Evolutionary conservation across 2,329 filamentous ascomycete species (phyloP).

Genomic region (Clarireedia homoeocarpa): DNA sequence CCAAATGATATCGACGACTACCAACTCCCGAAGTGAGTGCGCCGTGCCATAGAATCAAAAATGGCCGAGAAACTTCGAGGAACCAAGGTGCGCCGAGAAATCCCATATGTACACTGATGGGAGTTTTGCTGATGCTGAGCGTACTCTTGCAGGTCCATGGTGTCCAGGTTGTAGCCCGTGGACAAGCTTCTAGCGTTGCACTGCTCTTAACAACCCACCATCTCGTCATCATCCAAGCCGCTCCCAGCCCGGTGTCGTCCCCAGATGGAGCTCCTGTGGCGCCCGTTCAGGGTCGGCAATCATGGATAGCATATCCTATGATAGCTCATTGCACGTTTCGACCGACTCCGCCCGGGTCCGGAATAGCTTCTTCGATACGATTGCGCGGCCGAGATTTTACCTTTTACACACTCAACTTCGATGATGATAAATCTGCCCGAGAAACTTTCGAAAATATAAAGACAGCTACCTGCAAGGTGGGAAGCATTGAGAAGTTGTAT

Average conservation of each 20-base stretch:
- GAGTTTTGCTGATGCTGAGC: background rate
- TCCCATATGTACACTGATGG: background rate
- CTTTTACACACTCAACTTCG: constrained; percentile 86
- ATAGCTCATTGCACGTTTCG: constrained; percentile 74
- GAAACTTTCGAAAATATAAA: constrained; percentile 86
- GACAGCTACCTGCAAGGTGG: constrained; percentile 70
- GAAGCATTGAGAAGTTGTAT: constrained; percentile 79
- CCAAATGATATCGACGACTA: constrained; percentile 8
- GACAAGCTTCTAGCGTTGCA: constrained; percentile 47
- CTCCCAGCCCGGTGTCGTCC: constrained; percentile 18
- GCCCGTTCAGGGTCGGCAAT: constrained; percentile 50
- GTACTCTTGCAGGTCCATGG: constrained; percentile 44
- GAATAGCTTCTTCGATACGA: constrained; percentile 72
- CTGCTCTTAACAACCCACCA: constrained; percentile 58
- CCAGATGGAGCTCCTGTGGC: constrained; percentile 4
- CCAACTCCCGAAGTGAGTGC: constrained; percentile 6
- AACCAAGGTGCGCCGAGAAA: constrained; percentile 32
- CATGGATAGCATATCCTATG: constrained; percentile 94
- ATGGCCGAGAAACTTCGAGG: constrained; percentile 38
- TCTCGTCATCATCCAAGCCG: constrained; percentile 36
- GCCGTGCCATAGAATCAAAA: constrained; percentile 11
- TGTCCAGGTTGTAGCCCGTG: constrained; percentile 51
- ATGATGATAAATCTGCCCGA: constrained; percentile 62
- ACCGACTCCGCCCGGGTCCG: constrained; percentile 60
- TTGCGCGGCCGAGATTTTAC: constrained; percentile 89